phyloP scores from a whole-genome alignment of 2,329 filamentous ascomycete genomes.

The Plectosphaerella sp. region DNA sequence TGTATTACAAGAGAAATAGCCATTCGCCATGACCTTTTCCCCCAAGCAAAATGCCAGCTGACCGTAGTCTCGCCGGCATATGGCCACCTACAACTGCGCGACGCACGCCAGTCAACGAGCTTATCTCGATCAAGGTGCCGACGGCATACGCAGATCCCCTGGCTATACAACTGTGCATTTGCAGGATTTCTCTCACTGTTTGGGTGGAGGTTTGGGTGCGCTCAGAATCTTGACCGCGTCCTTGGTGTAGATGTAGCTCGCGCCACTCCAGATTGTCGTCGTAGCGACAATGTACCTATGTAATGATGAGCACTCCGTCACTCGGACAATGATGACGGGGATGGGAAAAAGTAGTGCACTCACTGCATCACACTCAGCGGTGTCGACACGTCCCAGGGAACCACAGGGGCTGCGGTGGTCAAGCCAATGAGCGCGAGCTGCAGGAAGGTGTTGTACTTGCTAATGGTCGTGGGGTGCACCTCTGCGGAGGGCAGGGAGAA shows the following conservation, averaged over 20 bases:
- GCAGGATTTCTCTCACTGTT: background rate
- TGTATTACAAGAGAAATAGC: too few species aligned
- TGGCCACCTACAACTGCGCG: too few species aligned
- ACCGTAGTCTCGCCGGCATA: too few species aligned
- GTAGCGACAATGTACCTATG: conserved; percentile 75
- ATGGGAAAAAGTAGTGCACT: conserved; percentile 22
- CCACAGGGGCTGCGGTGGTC: conserved; percentile 74
- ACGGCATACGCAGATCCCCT: too few species aligned
- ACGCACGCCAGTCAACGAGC: too few species aligned
- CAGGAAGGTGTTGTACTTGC: conserved; percentile 90
- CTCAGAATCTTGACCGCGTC: conserved; percentile 83
- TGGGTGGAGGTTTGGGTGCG: conserved; percentile 12
- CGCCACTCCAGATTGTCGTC: conserved; percentile 90
- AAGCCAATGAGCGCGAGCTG: conserved; percentile 83
- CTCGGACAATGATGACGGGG: background rate
- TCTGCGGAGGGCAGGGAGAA: conserved; percentile 87
- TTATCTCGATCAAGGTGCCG: too few species aligned
- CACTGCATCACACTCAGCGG: conserved; percentile 61
- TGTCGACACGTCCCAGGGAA: conserved; percentile 53
- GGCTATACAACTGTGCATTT: too few species aligned
- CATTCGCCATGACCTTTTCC: too few species aligned
- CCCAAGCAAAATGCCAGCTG: too few species aligned
- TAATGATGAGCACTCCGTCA: conserved; percentile 22
- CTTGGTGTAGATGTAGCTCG: conserved; percentile 87
- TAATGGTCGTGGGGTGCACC: conserved; percentile 77